Evolutionary conservation across 2,329 filamentous ascomycete species (phyloP).

Genomic region (Clarireedia paspali): DNA sequence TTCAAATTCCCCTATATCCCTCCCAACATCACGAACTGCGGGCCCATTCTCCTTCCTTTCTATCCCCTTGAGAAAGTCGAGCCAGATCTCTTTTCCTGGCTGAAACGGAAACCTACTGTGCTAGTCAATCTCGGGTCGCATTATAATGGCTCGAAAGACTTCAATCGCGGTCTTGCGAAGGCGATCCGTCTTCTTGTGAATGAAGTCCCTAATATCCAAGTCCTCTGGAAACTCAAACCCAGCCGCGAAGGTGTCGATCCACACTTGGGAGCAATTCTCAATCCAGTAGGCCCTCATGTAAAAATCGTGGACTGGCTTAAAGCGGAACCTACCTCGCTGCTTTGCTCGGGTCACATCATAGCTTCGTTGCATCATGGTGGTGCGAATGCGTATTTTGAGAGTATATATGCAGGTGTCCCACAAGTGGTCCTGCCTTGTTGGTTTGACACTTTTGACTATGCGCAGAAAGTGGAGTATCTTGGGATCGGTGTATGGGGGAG

Average conservation of each 20-base stretch:
- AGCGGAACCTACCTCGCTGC: constrained; percentile 32
- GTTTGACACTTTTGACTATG: constrained; percentile 40
- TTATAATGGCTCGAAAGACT: constrained; percentile 14
- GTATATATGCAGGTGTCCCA: constrained; percentile 34
- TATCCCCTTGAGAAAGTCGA: constrained; percentile 32
- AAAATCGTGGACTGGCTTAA: constrained; percentile 35
- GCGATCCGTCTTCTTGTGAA: constrained; percentile 33
- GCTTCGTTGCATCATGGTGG: constrained; percentile 35
- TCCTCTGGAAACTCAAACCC: constrained; percentile 32
- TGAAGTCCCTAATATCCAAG: constrained; percentile 20
- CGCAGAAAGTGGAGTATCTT: constrained; percentile 34
- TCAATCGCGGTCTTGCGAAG: constrained; percentile 33
- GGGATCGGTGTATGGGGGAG: constrained; percentile 31
- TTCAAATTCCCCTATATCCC: constrained; percentile 35
- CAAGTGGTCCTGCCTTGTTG: constrained; percentile 40
- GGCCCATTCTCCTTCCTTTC: constrained; percentile 37
- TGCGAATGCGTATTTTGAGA: constrained; percentile 36
- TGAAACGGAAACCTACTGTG: constrained; percentile 35
- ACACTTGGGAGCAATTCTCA: background rate
- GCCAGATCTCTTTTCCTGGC: constrained; percentile 36
- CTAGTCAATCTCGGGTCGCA: constrained; percentile 42
- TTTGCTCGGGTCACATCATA: constrained; percentile 31
- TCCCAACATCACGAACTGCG: constrained; percentile 37
- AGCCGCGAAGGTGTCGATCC: constrained; percentile 10
- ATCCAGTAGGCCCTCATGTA: constrained; percentile 22